A percentile compares a stretch with the other conserved stretches of the same genome.
These are phyloP conservation scores for Ogataea polymorpha DNA, from an alignment of 805 yeast species.

Conservation along the genomic window DNA sequence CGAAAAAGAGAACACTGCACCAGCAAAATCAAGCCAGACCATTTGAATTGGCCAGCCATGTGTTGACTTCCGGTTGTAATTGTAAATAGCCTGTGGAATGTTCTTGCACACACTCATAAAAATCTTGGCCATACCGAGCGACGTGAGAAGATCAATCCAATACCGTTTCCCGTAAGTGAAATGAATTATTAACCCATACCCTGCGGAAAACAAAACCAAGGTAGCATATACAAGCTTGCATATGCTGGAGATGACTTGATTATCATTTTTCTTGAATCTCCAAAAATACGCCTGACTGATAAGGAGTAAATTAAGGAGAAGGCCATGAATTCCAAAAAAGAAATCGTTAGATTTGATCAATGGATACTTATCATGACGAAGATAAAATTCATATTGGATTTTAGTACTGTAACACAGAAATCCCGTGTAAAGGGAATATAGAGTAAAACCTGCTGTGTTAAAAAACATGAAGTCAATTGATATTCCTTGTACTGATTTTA, in stretches of 20 bases:
- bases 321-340: constrained; percentile 31
- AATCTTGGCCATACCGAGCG: constrained; percentile 33
- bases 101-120: constrained; percentile 35
- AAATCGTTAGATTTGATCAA: constrained; percentile 33
- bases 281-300: constrained; percentile 34
- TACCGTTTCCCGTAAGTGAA: constrained; percentile 17
- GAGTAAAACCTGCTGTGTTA: constrained; percentile 32
- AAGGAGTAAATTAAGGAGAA: constrained; percentile 26
- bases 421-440: constrained; percentile 31
- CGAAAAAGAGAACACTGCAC: constrained; percentile 29
- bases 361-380: constrained; percentile 27
- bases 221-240: constrained; percentile 22
- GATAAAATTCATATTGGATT: constrained; percentile 30
- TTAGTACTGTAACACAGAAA: constrained; percentile 18
- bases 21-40: constrained; percentile 33
- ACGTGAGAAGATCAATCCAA: constrained; percentile 33
- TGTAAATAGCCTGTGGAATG: constrained; percentile 34
- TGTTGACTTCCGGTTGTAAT: constrained; percentile 34
- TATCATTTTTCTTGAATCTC: constrained; percentile 34
- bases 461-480: constrained; percentile 35
- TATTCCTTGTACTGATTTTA: constrained; percentile 35
- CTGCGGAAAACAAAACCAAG: constrained; percentile 13
- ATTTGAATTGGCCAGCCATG: constrained; percentile 38
- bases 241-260: constrained; percentile 24
- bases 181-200: constrained; percentile 15